Evolutionary conservation across 169 alveolate species (phyloP), one percentile per base, ranked within the genome.

Genomic region (Plasmodium berghei): DNA sequence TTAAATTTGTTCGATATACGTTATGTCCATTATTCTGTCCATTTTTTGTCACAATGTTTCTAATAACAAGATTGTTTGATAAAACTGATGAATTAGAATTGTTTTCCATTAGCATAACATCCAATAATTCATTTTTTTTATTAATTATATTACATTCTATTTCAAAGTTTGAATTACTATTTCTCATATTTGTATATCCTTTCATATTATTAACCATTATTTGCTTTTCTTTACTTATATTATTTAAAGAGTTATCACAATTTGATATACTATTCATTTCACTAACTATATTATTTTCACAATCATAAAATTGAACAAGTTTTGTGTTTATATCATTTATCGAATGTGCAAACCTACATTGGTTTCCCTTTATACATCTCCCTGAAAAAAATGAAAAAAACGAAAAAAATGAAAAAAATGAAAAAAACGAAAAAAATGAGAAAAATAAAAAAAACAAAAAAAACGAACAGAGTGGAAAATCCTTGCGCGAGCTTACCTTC

Each of bases 321-420:
- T 74, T 74, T 66, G 88, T 74, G 40, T 74, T 74, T 74, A 74
- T 74, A 42, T 74, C 88, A 22, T 74, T 74, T 40, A 74, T 74
- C 24, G 88, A 74, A 54, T 74, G 88, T 9, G 88, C 88, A 8
- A 74, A 74, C 9, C 88, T 61, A 63, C 88, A 74, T 22, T 74
- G 88, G 48, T 74, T 74, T 22, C 88, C 88, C 70, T 74, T 74
- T 8, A 74, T 74, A 24, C 88, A 74, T 1, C 88, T 34, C 1
- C 88, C 88, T 74, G 63, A 14, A 14, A 18, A 40, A 40, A 9
- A 16, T 10, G 2, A 46, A 46, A 70, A 70, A 16, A 9, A 1
- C 26, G 9, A 48, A 45, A 28, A 42, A 28, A 2, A 40, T 34
- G 22, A 52, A 0, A 2, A 52, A 8, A 52, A 52, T 52, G 59